Evolutionary conservation across 495 filamentous ascomycete species (phyloP).

Genomic region (Physcia stellaris): DNA sequence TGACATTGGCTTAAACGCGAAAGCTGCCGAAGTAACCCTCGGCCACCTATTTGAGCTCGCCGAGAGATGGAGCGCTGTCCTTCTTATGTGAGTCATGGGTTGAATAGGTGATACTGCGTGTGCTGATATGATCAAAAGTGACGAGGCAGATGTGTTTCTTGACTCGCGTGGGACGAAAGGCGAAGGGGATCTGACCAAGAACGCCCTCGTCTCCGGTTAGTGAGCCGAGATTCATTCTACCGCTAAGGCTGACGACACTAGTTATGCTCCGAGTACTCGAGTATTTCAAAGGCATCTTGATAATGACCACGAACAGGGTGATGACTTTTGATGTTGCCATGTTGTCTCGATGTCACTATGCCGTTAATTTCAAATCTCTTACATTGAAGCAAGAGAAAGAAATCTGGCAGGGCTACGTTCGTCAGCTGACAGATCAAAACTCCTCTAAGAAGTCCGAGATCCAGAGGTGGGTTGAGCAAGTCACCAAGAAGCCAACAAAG

Average conservation of each 20-base stretch:
- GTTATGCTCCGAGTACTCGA: conserved; percentile 2
- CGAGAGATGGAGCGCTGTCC: background rate
- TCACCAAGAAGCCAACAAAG: background rate
- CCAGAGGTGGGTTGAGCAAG: background rate
- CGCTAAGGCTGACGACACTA: background rate
- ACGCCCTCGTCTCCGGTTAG: background rate
- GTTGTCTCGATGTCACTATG: conserved; percentile 1
- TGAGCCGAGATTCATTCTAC: background rate
- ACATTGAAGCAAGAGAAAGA: background rate
- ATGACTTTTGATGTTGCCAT: conserved; percentile 1
- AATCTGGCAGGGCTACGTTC: background rate
- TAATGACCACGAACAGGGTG: conserved; percentile 3
- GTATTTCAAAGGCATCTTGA: conserved; percentile 3
- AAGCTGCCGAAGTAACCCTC: background rate
- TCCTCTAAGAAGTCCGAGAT: background rate
- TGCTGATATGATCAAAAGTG: too few species aligned
- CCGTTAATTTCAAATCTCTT: conserved; percentile 15
- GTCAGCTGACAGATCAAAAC: conserved; percentile 1
- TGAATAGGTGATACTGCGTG: too few species aligned
- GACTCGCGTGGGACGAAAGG: conserved; percentile 1
- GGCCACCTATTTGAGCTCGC: background rate
- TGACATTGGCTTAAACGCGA: background rate
- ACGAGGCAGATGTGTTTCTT: conserved; percentile 1
- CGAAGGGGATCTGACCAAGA: conserved; percentile 1
- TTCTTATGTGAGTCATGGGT: conserved; percentile 1